A percentile compares a stretch with the other conserved stretches of the same genome.
Conservation (phyloP, 2,329 filamentous ascomycete species). For the Aspergillus sp. region DNA sequence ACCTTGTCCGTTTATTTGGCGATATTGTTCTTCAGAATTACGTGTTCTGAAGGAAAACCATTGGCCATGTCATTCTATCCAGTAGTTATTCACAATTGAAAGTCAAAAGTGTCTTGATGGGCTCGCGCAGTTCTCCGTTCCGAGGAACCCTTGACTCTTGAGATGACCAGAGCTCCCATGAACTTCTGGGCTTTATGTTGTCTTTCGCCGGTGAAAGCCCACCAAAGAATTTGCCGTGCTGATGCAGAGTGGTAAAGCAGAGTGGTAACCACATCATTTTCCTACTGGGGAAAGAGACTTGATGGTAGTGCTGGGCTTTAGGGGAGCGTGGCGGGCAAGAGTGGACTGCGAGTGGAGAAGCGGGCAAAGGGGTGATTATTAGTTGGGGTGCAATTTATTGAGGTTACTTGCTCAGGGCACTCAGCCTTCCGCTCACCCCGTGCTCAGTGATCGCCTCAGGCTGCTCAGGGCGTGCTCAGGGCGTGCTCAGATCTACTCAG, state of each 20-base stretch:
- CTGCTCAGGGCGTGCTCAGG: conserved; percentile 7
- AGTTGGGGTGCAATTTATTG: conserved; percentile 4
- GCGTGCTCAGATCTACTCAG: conserved; percentile 8
- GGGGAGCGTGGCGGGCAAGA: background rate
- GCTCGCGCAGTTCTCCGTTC: conserved; percentile 3
- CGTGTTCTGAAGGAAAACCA: conserved; percentile 1
- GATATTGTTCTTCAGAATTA: background rate
- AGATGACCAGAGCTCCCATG: conserved; percentile 6
- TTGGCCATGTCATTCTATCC: conserved; percentile 7
- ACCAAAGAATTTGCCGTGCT: conserved; percentile 1
- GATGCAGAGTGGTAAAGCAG: conserved; percentile 1
- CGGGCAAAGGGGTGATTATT: background rate
- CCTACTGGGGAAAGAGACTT: conserved; percentile 4
- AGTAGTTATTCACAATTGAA: conserved; percentile 7
- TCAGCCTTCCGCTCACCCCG: too few species aligned
- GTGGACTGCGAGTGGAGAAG: conserved; percentile 1
- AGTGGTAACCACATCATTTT: background rate
- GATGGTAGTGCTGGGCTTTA: conserved; percentile 5
- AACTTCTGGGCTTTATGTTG: conserved; percentile 3
- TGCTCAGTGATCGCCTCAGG: conserved; percentile 5
- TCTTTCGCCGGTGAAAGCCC: conserved; percentile 3
- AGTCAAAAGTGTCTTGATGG: conserved; percentile 5
- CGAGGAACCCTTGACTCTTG: conserved; percentile 6
- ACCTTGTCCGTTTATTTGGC: conserved; percentile 4
- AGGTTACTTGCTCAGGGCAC: conserved; percentile 3